These are phyloP conservation scores for Teunomyces lycoperdinae DNA, from an alignment of 805 yeast species.

Conservation along the genomic window DNA sequence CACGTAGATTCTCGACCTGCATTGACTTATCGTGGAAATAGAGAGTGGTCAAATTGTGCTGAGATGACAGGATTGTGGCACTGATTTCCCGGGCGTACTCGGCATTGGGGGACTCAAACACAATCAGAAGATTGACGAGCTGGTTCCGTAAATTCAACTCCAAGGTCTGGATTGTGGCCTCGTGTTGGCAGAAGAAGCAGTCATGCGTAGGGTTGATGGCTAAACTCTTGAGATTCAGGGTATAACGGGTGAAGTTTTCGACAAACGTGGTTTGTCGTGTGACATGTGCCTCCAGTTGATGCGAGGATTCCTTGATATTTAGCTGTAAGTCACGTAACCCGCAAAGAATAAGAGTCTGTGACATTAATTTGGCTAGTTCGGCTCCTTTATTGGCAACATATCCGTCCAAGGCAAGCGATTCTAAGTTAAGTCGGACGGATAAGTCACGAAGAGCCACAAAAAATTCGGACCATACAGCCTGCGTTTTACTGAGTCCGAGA, in stretches of 20 bases:
- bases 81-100: constrained; percentile 9
- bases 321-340: constrained; percentile 13
- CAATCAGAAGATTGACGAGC: constrained; percentile 10
- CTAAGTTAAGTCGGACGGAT: constrained; percentile 6
- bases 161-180: constrained; percentile 6
- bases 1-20: constrained; percentile 12
- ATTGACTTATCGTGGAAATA: constrained; percentile 16
- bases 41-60: constrained; percentile 10
- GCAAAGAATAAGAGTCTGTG: constrained; percentile 12
- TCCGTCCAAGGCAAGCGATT: constrained; percentile 21
- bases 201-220: constrained; percentile 17
- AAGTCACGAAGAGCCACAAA: constrained; percentile 9
- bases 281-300: constrained; percentile 15
- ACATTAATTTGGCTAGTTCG: constrained; percentile 8
- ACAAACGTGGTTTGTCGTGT: constrained; percentile 11
- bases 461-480: constrained; percentile 21
- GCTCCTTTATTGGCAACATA: constrained; percentile 15
- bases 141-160: constrained; percentile 6
- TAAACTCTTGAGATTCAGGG: constrained; percentile 9
- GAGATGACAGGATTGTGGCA: constrained; percentile 8
- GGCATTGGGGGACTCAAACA: constrained; percentile 13
- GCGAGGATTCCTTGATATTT: constrained; percentile 20
- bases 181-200: constrained; percentile 19
- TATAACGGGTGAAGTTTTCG: constrained; percentile 6
- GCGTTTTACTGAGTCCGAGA: background rate